phyloP scores from a whole-genome alignment of 2,329 filamentous ascomycete species.

The Hypomyces perniciosus region DNA sequence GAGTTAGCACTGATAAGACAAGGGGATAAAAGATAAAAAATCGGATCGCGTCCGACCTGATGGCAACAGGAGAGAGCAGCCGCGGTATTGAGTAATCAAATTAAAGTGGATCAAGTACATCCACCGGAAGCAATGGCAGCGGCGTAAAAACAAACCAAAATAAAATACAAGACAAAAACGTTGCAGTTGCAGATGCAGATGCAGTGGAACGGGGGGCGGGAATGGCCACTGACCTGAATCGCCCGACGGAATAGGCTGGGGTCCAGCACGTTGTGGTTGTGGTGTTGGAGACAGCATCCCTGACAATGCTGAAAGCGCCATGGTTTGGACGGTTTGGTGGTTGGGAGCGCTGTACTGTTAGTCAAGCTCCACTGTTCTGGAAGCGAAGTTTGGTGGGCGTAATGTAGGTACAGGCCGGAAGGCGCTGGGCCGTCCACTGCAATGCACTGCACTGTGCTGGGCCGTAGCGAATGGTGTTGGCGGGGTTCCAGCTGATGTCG shows the following conservation, averaged over 20 bases:
- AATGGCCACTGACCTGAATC: background rate
- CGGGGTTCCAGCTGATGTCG: background rate
- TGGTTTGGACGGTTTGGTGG: background rate
- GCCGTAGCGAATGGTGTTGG: background rate
- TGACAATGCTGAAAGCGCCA: conserved; percentile 13
- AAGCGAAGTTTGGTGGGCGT: background rate
- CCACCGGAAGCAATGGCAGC: background rate
- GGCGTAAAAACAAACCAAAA: background rate
- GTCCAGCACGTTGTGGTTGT: conserved; percentile 1
- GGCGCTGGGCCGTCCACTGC: background rate
- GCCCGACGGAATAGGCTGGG: conserved; percentile 3
- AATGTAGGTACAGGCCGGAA: background rate
- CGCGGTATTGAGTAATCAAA: background rate
- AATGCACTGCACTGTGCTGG: background rate
- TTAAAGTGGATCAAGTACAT: background rate
- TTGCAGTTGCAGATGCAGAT: conserved; percentile 4
- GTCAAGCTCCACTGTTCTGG: conserved; percentile 4
- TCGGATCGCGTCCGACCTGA: too few species aligned
- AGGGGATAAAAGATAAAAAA: too few species aligned
- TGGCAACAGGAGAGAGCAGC: too few species aligned
- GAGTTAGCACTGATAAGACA: background rate
- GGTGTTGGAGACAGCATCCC: conserved; percentile 8
- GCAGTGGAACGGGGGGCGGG: background rate
- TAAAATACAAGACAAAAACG: conserved; percentile 5
- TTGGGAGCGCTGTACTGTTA: background rate